Evolutionary conservation across 1,284 basidiomycete genomes (phyloP).

Genomic region (Nidula niveotomentosa): DNA sequence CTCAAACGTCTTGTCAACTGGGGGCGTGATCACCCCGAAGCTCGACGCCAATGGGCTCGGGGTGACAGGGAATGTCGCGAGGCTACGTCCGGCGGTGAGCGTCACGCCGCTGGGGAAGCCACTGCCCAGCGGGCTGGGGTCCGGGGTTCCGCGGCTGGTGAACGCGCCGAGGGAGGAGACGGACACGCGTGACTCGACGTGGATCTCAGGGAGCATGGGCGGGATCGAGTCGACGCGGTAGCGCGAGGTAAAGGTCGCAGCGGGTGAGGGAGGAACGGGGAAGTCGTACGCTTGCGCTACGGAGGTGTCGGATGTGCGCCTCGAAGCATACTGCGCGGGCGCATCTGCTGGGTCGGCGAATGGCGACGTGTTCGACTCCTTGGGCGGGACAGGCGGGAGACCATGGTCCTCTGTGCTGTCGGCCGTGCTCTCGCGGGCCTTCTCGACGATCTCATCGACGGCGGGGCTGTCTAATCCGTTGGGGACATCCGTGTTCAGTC

Average conservation of each 20-base stretch:
- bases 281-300: constrained; percentile 26
- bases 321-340: constrained; percentile 9
- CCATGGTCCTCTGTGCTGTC: constrained; percentile 16
- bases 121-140: constrained; percentile 6
- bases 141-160: background rate
- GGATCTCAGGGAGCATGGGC: constrained; percentile 54
- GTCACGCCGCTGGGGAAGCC: constrained; percentile 5
- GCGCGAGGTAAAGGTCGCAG: constrained; percentile 24
- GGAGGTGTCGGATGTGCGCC: constrained; percentile 6
- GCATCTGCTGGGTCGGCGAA: constrained; percentile 27
- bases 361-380: constrained; percentile 17
- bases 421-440: constrained; percentile 9
- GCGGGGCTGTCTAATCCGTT: constrained; percentile 32
- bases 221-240: constrained; percentile 48
- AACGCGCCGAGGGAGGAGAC: constrained; percentile 25
- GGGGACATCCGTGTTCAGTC: constrained; percentile 45
- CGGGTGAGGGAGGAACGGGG: constrained; percentile 41
- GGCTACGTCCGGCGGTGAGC: constrained; percentile 1
- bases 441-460: constrained; percentile 13
- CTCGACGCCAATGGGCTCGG: constrained; percentile 36
- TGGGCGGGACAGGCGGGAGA: constrained; percentile 20
- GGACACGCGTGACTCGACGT: constrained; percentile 36
- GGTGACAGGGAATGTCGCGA: constrained; percentile 25
- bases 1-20: background rate
- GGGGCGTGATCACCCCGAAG: constrained; percentile 14